Evolutionary conservation across 768 basidiomycete species (phyloP), one percentile per base, ranked within the genome.

Genomic region (Dictyophora rubrovolvata): DNA sequence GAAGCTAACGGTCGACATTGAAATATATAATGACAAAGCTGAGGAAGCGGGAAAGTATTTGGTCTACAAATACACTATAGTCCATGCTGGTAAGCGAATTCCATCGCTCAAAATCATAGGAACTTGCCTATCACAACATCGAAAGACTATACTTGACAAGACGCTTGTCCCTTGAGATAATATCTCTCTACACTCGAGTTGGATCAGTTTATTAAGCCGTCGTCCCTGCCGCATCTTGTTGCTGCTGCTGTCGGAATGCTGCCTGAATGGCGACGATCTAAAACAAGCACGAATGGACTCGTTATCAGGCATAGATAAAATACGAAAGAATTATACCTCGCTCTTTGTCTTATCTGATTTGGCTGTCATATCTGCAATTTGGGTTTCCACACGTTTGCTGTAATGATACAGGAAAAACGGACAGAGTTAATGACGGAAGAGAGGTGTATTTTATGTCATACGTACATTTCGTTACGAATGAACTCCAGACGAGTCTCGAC

Each of bases 401-500:
- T 37, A 48, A 5, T 20, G 35, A 11, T 28, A n/a, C 22, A 48
- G 47, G 14, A 54, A 68, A 21, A 66, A 63, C 35, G 23, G 55
- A 18, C 17, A 49, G 35, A 21, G n/a, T 33, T 23, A 34, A 10
- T 52, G 18, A 18, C 23, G 14, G 55, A 50, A 35, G 48, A 33
- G 56, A 34, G 17, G 50, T 7, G 8, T 5, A 8, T 12, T 12
- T 33, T 16, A 20, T 51, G n/a, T 17, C 11, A 35, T 2, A 73
- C 86, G 59, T 58, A 95, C 94, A 94, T 92, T 71, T 97, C 93
- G 58, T 83, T 73, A 48, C 73, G 77, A 66, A 97, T 98, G 73
- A 91, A 94, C 60, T 89, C 89, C 35, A 98, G 73, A 9, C 95
- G 84, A 52, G 88, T 95, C 65, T 92, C 84, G 21, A 98, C 89